Base-by-base conservation (phyloP, 1,284 basidiomycete genomes). In the Melampsora americana region DNA sequence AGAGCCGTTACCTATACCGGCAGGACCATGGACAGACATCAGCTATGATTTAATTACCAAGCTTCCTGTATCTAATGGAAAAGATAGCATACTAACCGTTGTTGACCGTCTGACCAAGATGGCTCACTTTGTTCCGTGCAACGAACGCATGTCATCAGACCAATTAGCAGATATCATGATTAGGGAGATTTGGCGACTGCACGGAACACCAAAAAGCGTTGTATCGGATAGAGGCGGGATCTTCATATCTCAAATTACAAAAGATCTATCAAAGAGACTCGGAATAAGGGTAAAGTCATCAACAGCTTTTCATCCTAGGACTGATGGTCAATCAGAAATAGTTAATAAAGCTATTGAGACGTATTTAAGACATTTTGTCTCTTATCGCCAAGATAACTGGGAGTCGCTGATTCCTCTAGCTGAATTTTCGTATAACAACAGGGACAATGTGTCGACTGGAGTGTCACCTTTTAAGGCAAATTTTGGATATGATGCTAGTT, bases 391-490 rank as follows among this genome's bases (percentile, higher is more conserved):
- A 35, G 35, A 35, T 9, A 35, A 35, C 35, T 62, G 60, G 60
- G 60, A 2, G 5, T 39, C 60, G 2, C 60, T 62, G 6, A 5
- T 62, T 1, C 14, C 60, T 20, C n/a, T 14, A 1, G 60, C 60
- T 1, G 60, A 62, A 30, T 62, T 62, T 30, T 18, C 60, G 5
- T 62, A 62, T 39, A 62, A 62, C 26, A 62, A 62, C 9, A 62
- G 28, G 6, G 6, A 26, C 26, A 18, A 62, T 11, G 23, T 23
- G 12, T 62, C 26, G 5, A 62, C 12, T 2, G 60, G 60, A 30
- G 9, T 62, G 5, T 62, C 60, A 26, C 60, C 60, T 6, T 62
- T 62, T 26, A 62, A 30, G 9, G 60, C 60, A 2, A 62, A 62
- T 26, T 62, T 23, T n/a, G 23, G 60, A 4, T 62, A 23, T 39